phyloP scores from a whole-genome alignment of 352 stramenopile species.

The Pythium monospermum region DNA sequence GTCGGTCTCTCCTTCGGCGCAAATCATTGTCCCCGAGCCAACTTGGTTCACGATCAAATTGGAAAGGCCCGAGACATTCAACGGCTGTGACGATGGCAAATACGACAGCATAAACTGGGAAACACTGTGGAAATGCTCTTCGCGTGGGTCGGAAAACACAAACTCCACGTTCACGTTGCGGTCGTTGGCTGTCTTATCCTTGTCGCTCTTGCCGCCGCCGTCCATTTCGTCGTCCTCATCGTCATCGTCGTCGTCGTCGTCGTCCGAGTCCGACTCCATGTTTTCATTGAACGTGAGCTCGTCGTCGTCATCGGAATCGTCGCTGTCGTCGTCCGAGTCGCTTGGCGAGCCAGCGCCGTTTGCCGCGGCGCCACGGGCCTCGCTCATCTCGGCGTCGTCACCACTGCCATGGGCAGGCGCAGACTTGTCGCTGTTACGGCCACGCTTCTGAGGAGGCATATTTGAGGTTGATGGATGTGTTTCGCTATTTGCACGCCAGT shows the following conservation, averaged over 20 bases:
- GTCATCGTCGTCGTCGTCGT: constrained; percentile 50
- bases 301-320: constrained; percentile 48
- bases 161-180: constrained; percentile 75
- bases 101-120: constrained; percentile 80
- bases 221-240: constrained; percentile 54
- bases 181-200: background rate
- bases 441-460: constrained; percentile 36
- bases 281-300: constrained; percentile 55
- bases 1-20: constrained; percentile 69
- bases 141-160: constrained; percentile 74
- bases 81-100: constrained; percentile 65
- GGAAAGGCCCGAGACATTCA: constrained; percentile 78
- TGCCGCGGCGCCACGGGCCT: background rate
- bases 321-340: constrained; percentile 25
- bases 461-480: background rate
- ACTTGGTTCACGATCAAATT: constrained; percentile 74
- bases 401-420: constrained; percentile 32
- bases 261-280: constrained; percentile 22
- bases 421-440: constrained; percentile 16
- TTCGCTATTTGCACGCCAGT: background rate
- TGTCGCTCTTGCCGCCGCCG: constrained; percentile 12
- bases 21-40: constrained; percentile 73
- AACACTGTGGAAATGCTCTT: constrained; percentile 82
- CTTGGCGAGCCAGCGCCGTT: background rate
- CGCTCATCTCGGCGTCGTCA: constrained; percentile 27